These are phyloP conservation scores for Penicillium alfredii DNA, from an alignment of 495 filamentous ascomycete species.

Conservation along the genomic window DNA sequence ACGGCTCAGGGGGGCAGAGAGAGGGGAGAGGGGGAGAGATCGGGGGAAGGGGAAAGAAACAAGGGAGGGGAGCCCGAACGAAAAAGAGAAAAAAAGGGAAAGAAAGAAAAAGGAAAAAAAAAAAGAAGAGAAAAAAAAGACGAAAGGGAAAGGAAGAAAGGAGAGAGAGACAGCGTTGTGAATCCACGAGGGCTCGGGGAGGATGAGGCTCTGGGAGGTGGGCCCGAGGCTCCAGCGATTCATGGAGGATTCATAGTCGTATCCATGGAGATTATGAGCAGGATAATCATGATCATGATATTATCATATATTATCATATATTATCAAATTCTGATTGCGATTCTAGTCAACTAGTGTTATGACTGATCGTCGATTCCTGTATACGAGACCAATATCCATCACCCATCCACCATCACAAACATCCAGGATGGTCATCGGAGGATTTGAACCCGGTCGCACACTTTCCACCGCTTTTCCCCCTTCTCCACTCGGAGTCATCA, in stretches of 20 bases:
- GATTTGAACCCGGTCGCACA: conserved; percentile 9
- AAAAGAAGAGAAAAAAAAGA: neutral
- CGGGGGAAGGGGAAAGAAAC: neutral
- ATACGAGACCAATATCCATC: too few relatives aligned
- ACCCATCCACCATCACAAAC: neutral
- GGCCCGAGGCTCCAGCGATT: too few relatives aligned
- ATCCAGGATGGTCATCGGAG: conserved; percentile 5
- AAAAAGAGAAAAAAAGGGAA: conserved; percentile 5
- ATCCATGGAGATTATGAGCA: neutral
- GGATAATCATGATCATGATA: too few relatives aligned
- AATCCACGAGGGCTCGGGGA: conserved; percentile 6
- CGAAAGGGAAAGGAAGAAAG: neutral
- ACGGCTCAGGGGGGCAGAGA: conserved; percentile 2
- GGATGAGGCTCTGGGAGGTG: neutral
- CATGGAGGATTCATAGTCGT: too few relatives aligned
- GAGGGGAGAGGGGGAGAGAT: neutral
- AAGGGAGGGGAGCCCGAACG: conserved; percentile 2
- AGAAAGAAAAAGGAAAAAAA: conserved; percentile 9
- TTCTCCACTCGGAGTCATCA: conserved; percentile 19
- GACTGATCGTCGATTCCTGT: too few relatives aligned
- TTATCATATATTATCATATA: too few relatives aligned
- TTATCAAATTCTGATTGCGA: too few relatives aligned
- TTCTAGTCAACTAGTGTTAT: too few relatives aligned
- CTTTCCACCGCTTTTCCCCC: conserved; percentile 5
- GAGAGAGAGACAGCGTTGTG: conserved; percentile 6